Evolutionary conservation across 1,284 basidiomycete species (phyloP).

Genomic region (Heterobasidion irregulare): DNA sequence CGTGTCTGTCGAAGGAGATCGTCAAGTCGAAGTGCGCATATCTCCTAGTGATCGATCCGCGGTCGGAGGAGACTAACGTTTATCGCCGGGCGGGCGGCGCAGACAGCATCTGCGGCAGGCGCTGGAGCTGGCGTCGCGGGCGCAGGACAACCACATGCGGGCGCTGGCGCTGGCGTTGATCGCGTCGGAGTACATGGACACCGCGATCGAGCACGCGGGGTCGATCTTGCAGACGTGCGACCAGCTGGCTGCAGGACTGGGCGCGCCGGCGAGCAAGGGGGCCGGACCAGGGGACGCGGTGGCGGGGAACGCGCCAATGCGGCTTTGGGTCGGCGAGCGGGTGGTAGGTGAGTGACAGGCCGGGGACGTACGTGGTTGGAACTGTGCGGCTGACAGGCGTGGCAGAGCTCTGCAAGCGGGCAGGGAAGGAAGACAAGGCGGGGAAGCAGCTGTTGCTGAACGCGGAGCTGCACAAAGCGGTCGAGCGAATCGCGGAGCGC

Average conservation of each 20-base stretch:
- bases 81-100: conserved; percentile 1
- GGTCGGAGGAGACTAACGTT: conserved; percentile 7
- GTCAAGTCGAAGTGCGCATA: conserved; percentile 46
- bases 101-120: conserved; percentile 58
- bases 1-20: conserved; percentile 47
- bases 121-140: conserved; percentile 42
- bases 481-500: conserved; percentile 7
- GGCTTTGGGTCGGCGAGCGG: conserved; percentile 65
- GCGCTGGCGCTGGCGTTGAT: conserved; percentile 59
- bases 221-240: conserved; percentile 56
- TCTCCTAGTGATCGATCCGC: conserved; percentile 1
- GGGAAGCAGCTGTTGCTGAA: conserved; percentile 29
- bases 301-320: conserved; percentile 51
- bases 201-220: conserved; percentile 56
- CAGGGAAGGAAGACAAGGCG: conserved; percentile 36
- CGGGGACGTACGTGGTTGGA: neutral
- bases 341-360: conserved; percentile 39
- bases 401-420: conserved; percentile 45
- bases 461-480: conserved; percentile 22
- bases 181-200: conserved; percentile 62
- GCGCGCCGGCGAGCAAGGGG: conserved; percentile 33
- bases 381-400: neutral
- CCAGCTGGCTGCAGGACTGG: conserved; percentile 61
- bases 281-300: conserved; percentile 10
- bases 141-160: conserved; percentile 64